Conservation (phyloP, 495 filamentous ascomycete genomes). For the Neurospora tetrasperma region DNA sequence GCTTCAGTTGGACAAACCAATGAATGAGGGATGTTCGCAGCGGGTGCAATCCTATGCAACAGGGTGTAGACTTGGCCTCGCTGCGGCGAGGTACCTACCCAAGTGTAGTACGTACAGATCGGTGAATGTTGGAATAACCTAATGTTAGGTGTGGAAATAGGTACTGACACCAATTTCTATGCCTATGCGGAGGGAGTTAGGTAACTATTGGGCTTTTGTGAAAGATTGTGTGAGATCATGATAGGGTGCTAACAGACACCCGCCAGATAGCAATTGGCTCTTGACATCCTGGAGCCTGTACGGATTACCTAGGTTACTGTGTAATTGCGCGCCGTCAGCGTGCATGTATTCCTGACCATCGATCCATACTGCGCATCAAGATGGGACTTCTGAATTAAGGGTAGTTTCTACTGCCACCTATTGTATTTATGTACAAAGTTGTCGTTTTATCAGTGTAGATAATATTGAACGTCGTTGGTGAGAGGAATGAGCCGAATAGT, state of each 20-base stretch:
- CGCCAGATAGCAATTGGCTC: background rate
- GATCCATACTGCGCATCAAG: background rate
- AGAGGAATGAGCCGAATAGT: background rate
- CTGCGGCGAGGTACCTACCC: background rate
- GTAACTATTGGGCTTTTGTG: background rate
- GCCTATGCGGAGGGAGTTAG: background rate
- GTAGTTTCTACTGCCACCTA: background rate
- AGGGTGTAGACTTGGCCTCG: background rate
- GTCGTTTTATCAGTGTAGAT: background rate
- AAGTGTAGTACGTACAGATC: background rate
- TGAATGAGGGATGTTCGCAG: background rate
- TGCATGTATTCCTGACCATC: background rate
- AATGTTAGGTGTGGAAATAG: background rate
- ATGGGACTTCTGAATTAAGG: background rate
- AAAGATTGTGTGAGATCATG: background rate
- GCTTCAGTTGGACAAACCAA: background rate
- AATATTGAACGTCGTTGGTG: background rate
- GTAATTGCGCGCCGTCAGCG: background rate
- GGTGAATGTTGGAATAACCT: background rate
- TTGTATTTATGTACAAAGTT: background rate
- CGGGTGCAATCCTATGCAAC: background rate
- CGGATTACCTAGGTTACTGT: background rate
- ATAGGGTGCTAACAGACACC: background rate
- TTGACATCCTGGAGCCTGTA: background rate
- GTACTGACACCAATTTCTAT: background rate